Conservation (phyloP, 2,329 filamentous ascomycete genomes). For the Colletotrichum sp. region DNA sequence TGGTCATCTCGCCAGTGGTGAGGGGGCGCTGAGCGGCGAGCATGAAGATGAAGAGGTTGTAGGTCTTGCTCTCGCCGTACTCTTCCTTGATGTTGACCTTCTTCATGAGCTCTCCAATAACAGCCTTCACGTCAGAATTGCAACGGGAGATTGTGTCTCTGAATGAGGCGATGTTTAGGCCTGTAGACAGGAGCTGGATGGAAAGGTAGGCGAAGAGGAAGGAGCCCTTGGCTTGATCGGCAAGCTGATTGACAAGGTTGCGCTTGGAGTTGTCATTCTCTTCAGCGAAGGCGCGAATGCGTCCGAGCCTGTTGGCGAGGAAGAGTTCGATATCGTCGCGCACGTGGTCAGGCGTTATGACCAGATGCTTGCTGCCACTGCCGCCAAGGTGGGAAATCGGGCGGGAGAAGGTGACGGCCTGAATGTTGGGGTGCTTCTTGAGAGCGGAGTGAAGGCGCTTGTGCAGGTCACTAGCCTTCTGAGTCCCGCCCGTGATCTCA, state of each 20-base stretch:
- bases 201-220: conserved; percentile 43
- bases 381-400: conserved; percentile 33
- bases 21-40: conserved; percentile 37
- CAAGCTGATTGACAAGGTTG: conserved; percentile 33
- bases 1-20: conserved; percentile 32
- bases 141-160: conserved; percentile 26
- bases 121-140: conserved; percentile 26
- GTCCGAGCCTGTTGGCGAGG: conserved; percentile 27
- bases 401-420: conserved; percentile 41
- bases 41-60: conserved; percentile 37
- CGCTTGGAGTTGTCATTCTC: conserved; percentile 15
- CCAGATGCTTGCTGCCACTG: conserved; percentile 32
- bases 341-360: conserved; percentile 35
- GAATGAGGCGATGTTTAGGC: conserved; percentile 25
- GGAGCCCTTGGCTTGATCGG: conserved; percentile 35
- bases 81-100: conserved; percentile 28
- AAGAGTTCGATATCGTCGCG: conserved; percentile 38
- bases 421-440: conserved; percentile 28
- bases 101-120: conserved; percentile 28
- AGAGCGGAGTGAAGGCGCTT: conserved; percentile 33
- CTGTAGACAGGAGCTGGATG: conserved; percentile 27
- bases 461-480: conserved; percentile 30
- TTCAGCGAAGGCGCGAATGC: conserved; percentile 21
- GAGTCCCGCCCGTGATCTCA: conserved; percentile 31
- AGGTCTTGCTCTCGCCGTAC: conserved; percentile 22